Conservation (phyloP, 805 yeast genomes). For the Spathaspora arborariae region DNA sequence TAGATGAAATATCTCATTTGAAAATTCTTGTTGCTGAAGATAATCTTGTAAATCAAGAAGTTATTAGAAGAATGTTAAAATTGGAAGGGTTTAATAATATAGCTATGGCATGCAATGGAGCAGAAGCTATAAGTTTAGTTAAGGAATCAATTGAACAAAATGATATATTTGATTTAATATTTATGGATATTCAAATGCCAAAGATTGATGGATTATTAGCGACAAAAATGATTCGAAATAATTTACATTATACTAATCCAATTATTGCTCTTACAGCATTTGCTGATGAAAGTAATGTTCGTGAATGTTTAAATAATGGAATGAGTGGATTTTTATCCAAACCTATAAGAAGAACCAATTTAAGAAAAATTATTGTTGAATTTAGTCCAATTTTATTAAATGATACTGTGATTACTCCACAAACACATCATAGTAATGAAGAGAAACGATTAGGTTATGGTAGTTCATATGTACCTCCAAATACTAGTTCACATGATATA, state of each 20-base stretch:
- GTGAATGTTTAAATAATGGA: conserved; percentile 82
- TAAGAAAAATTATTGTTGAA: conserved; percentile 53
- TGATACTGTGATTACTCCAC: conserved; percentile 28
- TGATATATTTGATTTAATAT: conserved; percentile 62
- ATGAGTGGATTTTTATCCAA: conserved; percentile 90
- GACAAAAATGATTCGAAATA: conserved; percentile 65
- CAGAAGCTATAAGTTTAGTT: conserved; percentile 75
- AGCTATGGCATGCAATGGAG: conserved; percentile 84
- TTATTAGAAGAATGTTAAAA: conserved; percentile 80
- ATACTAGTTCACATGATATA: not conserved
- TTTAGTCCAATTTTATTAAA: conserved; percentile 35
- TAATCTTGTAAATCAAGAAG: conserved; percentile 91
- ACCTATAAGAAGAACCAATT: conserved; percentile 72
- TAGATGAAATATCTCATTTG: conserved; percentile 28
- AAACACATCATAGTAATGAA: conserved; percentile 19
- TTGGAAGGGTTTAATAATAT: conserved; percentile 76
- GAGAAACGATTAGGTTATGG: conserved; percentile 24
- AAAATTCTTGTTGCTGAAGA: conserved; percentile 89
- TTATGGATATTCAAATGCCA: conserved; percentile 99
- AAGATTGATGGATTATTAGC: conserved; percentile 85
- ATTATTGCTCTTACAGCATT: conserved; percentile 94
- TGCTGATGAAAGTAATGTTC: conserved; percentile 88
- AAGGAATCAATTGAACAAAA: conserved; percentile 41
- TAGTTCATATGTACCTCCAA: conserved; percentile 7
- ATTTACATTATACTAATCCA: conserved; percentile 60